Base-by-base conservation (phyloP, 2,329 filamentous ascomycete genomes). In the Colletotrichum sp. region DNA sequence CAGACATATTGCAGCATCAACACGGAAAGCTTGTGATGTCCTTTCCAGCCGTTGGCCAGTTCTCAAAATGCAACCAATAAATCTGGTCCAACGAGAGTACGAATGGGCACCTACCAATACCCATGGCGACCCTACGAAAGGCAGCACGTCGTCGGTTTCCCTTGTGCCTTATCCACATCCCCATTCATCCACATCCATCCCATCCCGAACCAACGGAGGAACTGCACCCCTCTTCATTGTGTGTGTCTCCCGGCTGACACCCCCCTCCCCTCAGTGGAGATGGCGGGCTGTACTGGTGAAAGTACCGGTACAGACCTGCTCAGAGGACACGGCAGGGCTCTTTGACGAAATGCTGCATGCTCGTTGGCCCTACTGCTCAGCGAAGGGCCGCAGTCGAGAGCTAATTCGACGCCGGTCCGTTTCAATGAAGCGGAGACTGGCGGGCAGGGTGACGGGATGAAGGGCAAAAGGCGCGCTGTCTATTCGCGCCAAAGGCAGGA, bases 381-480 rank as follows among this genome's bases (percentile, higher is more conserved):
- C 36, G n/a, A 61, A 69, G 16, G 74, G 49, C 49, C 29, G 36
- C 49, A 75, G 67, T 71, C 62, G 36, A 52, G 62, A 67, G 72
- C 72, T 75, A 75, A 75, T 69, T 34, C 61, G 59, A 62, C 70
- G 70, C 74, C 64, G 70, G 27, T 59, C 34, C 36, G 74, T 76
- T 76, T 76, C 74, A 76, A 76, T 74, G 49, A 34, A 76, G 74
- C 74, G 74, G 74, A 74, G 74, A 36, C 73, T 65, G 39, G 59
- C 44, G 49, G 32, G 30, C 64, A 55, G 19, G 27, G 63, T 72
- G 69, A 76, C 64, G 69, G 73, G 69, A 69, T 72, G 73, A 55
- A 65, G 39, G 27, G 29, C n/a, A 52, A 66, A 65, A 65, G 6
- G 44, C 16, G 22, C 36, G 52, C 36, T 61, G 71, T 32, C 70